Percentiles rank a stretch among this genome's conserved stretches.
These are phyloP conservation scores for Tephrocybe sp. DNA, from an alignment of 768 basidiomycete species.

Conservation along the genomic window DNA sequence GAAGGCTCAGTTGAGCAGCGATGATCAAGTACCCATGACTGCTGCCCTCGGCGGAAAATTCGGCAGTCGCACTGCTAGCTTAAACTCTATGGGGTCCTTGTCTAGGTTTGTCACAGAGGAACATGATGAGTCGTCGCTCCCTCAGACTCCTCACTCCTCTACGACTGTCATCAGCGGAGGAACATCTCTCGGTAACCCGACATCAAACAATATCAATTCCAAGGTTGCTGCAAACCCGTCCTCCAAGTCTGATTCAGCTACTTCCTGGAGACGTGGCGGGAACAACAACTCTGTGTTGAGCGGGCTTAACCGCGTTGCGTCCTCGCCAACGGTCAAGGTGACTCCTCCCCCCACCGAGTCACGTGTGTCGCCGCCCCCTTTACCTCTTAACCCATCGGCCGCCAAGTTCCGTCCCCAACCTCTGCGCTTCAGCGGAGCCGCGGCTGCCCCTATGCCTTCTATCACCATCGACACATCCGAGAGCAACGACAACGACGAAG, in stretches of 20 bases:
- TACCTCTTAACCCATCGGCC: conserved; percentile 41
- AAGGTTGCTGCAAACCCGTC: conserved; percentile 32
- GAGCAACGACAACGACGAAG: conserved; percentile 53
- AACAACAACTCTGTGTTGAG: conserved; percentile 70
- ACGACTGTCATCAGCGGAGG: conserved; percentile 74
- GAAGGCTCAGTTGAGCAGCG: conserved; percentile 54
- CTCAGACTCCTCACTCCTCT: conserved; percentile 56
- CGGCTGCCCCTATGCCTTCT: conserved; percentile 50
- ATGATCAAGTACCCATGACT: conserved; percentile 77
- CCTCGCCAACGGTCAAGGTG: conserved; percentile 68
- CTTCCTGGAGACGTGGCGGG: conserved; percentile 79
- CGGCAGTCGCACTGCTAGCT: conserved; percentile 57
- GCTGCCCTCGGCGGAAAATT: conserved; percentile 76
- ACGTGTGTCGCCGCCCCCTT: conserved; percentile 50
- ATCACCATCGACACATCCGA: conserved; percentile 56
- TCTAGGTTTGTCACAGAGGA: conserved; percentile 35
- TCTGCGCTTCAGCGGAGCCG: conserved; percentile 48
- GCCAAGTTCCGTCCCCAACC: conserved; percentile 16
- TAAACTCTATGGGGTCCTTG: conserved; percentile 31
- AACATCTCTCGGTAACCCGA: conserved; percentile 57
- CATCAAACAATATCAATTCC: conserved; percentile 34
- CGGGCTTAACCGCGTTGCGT: conserved; percentile 53
- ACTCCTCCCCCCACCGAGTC: conserved; percentile 67
- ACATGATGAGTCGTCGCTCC: conserved; percentile 41
- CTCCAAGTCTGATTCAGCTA: conserved; percentile 80